Base-by-base conservation (phyloP, 2,329 filamentous ascomycete genomes). In the Colletotrichum chlorophyti region DNA sequence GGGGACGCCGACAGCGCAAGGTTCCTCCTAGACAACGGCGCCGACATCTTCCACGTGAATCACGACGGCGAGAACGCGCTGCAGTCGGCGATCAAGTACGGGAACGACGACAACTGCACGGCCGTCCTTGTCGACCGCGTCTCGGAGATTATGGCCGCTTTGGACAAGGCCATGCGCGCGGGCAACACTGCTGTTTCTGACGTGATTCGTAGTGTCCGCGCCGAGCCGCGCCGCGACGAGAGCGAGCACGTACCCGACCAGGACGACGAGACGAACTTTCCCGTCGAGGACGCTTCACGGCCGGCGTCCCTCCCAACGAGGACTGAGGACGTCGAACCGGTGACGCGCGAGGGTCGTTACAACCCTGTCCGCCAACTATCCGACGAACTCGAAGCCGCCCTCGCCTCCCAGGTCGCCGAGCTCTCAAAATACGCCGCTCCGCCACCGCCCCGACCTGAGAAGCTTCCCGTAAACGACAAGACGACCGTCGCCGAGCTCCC, bases 11-110 rank as follows among this genome's bases (percentile, higher is more conserved):
- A 70, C 14, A 69, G 68, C 3, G 69, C 75, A 23, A 65, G 63
- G 31, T 71, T 72, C 43, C 59, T 78, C 5, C 64, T 75, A 3
- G 64, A 70, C 8, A 69, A 70, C 2, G 73, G 74, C 12, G 70
- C 74, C 24, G 69, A 74, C 35, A 68, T 74, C 27, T 69, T 72
- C 59, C 69, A 72, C 23, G 64, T 63, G 6, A 73, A 69, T 52
- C 62, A 70, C 4, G 53, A 58, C 10, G 63, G 65, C 23, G 54
- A 65, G 4, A 73, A 73, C 53, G 69, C 72, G 2, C 65, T 74
- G 6, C 67, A 74, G 41, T 55, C 54, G 12, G 72, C 72, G 10
- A 41, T 69, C 2, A 46, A 63, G 5, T 54, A 62, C 19, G 65
- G 66, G 0, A 66, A 65, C 14, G 60, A 61, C 4, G 67, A 68